phyloP scores from a whole-genome alignment of 202 grass and related monocot genomes.

The Setaria italica region DNA sequence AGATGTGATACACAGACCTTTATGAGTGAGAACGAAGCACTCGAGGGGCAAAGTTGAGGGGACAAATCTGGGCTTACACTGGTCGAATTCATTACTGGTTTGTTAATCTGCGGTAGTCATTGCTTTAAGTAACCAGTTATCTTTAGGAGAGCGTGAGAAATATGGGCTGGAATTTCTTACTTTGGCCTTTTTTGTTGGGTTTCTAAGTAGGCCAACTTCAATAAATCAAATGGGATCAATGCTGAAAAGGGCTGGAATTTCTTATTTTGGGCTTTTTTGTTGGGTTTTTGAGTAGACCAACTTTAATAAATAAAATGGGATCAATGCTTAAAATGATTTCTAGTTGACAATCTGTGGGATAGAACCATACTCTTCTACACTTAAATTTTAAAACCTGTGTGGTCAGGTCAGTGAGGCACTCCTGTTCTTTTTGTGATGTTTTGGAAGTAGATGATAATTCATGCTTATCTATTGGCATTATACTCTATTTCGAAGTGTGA shows the following conservation, averaged over 20 bases:
- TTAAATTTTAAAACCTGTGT: not conserved
- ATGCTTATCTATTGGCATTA: not conserved
- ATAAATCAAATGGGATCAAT: too few relatives aligned
- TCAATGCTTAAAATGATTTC: not conserved
- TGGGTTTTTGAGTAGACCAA: not conserved
- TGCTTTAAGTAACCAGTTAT: not conserved
- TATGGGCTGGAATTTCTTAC: too few relatives aligned
- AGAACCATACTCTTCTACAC: not conserved
- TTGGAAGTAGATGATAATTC: not conserved
- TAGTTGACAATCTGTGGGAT: not conserved
- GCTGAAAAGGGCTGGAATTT: not conserved
- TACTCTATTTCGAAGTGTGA: not conserved
- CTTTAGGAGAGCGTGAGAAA: not conserved
- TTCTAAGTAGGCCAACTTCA: too few relatives aligned
- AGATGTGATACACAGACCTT: too few relatives aligned
- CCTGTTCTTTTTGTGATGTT: not conserved
- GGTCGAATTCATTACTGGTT: not conserved
- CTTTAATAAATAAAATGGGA: not conserved
- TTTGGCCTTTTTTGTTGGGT: too few relatives aligned
- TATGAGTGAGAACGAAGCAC: not conserved
- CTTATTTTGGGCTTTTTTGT: not conserved
- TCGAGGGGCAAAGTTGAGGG: not conserved
- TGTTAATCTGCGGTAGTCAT: not conserved
- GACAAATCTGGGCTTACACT: too few relatives aligned
- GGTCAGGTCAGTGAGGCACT: not conserved